These are phyloP conservation scores for Populus hybrid DNA, from an alignment of 441 rosid species.

Conservation along the genomic window DNA sequence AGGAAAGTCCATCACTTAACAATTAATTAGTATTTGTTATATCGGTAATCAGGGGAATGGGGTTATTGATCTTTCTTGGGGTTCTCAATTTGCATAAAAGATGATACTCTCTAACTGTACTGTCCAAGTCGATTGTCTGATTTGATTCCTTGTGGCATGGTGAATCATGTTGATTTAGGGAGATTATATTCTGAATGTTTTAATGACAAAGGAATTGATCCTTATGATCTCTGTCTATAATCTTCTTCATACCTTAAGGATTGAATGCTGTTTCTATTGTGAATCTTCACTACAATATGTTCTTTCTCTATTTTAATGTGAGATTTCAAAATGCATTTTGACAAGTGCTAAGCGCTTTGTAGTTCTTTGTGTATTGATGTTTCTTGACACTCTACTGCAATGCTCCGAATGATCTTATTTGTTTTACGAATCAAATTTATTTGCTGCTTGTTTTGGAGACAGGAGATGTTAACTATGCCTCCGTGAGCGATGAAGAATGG, in stretches of 20 bases:
- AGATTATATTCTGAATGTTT: not conserved
- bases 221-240: not conserved
- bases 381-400: not conserved
- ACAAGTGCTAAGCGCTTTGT: not conserved
- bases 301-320: not conserved
- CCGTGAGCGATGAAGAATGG: constrained; percentile 64
- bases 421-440: not conserved
- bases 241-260: not conserved
- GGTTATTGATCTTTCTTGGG: not conserved
- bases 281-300: not conserved
- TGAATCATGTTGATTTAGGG: not conserved
- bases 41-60: not conserved
- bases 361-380: not conserved
- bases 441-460: constrained; percentile 26
- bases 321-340: not conserved
- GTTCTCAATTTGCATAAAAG: not conserved
- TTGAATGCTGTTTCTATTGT: not conserved
- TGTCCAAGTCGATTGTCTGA: not conserved
- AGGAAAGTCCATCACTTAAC: not conserved
- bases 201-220: not conserved
- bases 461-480: constrained; percentile 33
- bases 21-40: not conserved
- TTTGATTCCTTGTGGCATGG: not conserved
- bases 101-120: not conserved
- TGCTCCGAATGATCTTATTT: not conserved